These are phyloP conservation scores for Mortierella sp. DNA, from an alignment of 371 early-diverging fungal genomes.

Conservation along the genomic window DNA sequence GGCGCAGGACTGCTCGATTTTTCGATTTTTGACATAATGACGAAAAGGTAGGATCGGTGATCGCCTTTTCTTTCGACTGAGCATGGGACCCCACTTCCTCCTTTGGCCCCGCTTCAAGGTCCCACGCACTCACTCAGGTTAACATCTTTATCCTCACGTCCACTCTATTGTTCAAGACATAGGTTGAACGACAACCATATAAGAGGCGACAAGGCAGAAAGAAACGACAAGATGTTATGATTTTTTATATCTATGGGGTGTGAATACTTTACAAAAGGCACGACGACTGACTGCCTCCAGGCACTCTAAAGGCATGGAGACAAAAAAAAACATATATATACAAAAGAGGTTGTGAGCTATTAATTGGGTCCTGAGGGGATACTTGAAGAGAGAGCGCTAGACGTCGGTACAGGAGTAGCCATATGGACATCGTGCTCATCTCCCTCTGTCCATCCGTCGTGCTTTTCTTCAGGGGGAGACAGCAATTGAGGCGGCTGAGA, in stretches of 20 bases:
- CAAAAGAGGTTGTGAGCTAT: background rate
- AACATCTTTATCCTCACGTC: background rate
- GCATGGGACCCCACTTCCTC: too few relatives aligned
- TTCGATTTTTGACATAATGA: too few relatives aligned
- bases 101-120: too few relatives aligned
- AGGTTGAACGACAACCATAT: too few relatives aligned
- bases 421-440: background rate
- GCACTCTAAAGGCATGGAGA: background rate
- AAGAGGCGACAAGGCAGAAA: background rate
- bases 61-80: background rate
- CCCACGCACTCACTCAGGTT: too few relatives aligned
- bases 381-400: constrained; percentile 10
- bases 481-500: constrained; percentile 35
- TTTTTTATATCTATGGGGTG: constrained; percentile 5
- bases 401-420: background rate
- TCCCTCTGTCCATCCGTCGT: constrained; percentile 21
- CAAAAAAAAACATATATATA: background rate
- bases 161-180: background rate
- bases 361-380: background rate
- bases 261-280: background rate
- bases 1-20: too few relatives aligned
- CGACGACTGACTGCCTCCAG: background rate
- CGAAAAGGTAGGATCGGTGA: background rate
- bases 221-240: background rate
- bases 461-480: constrained; percentile 55